Evolutionary conservation across 2,329 filamentous ascomycete genomes (phyloP).

Genomic region (Alternaria postmessia): DNA sequence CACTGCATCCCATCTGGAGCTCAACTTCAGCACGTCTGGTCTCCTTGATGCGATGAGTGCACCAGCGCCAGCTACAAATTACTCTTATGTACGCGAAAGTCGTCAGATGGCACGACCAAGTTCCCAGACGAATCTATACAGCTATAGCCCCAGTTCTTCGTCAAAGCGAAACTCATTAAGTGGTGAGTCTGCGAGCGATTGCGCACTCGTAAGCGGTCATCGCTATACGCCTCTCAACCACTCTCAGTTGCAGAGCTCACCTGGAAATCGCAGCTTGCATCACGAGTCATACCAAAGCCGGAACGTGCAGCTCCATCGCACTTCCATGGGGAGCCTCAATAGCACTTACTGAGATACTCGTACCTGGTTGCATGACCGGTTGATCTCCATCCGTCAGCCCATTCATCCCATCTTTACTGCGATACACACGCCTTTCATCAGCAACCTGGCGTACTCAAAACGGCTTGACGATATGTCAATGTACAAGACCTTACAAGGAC

Average conservation of each 20-base stretch:
- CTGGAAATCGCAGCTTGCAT: constrained; percentile 5
- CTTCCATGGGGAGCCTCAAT: constrained; percentile 28
- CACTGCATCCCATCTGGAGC: constrained; percentile 19
- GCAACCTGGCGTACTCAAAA: not conserved
- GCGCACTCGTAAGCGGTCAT: constrained; percentile 52
- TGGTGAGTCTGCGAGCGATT: constrained; percentile 32
- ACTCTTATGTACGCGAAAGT: constrained; percentile 35
- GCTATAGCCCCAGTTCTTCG: constrained; percentile 47
- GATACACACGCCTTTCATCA: not conserved
- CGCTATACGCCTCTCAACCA: constrained; percentile 45
- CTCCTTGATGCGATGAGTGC: constrained; percentile 33
- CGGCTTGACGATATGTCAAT: not conserved
- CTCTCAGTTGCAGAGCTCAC: constrained; percentile 25
- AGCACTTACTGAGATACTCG: constrained; percentile 20
- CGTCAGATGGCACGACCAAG: constrained; percentile 38
- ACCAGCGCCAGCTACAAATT: constrained; percentile 26
- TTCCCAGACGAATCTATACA: constrained; percentile 50
- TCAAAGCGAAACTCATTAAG: constrained; percentile 41
- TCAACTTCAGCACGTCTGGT: constrained; percentile 37
- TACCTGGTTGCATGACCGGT: not conserved
- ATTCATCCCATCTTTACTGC: not conserved
- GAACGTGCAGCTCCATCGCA: constrained; percentile 13
- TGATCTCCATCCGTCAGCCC: not conserved
- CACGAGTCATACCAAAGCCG: constrained; percentile 13
- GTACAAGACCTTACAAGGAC: not conserved